Evolutionary conservation across 208 protist species (phyloP).

Genomic region (Wallacemonas sp.): DNA sequence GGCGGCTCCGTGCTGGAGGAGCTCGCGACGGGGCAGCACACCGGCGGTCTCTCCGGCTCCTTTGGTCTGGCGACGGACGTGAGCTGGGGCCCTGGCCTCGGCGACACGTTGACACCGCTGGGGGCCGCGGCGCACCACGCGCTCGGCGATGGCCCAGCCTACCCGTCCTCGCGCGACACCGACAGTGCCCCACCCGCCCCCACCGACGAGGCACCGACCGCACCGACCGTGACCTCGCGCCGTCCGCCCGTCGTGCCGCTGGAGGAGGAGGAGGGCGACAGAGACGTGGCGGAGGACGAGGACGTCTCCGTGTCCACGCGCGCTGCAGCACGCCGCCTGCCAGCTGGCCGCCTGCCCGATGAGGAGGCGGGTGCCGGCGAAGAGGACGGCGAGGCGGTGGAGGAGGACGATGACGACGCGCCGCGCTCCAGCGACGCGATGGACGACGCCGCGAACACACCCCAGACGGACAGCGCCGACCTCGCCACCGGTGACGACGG

Average conservation of each 20-base stretch:
- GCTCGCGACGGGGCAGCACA: neutral
- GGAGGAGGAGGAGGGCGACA: conserved; percentile 2
- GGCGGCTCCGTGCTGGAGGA: neutral
- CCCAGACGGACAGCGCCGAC: too few relatives aligned
- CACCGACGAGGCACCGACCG: too few relatives aligned
- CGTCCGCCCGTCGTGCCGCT: neutral
- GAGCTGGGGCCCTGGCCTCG: neutral
- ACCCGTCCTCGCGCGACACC: too few relatives aligned
- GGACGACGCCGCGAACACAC: too few relatives aligned
- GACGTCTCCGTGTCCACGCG: conserved; percentile 11
- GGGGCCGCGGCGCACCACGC: neutral
- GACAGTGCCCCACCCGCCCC: too few relatives aligned
- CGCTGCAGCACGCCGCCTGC: conserved; percentile 2
- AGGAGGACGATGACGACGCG: conserved; percentile 15
- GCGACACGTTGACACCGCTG: neutral
- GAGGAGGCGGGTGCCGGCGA: neutral
- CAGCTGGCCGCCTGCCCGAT: neutral
- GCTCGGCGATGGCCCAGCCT: neutral
- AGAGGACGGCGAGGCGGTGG: conserved; percentile 8
- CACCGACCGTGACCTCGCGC: neutral
- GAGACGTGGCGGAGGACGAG: neutral
- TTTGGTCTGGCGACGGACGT: conserved; percentile 6
- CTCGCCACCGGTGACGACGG: too few relatives aligned
- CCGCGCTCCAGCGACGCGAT: too few relatives aligned
- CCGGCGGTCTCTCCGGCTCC: neutral